phyloP scores from a whole-genome alignment of 257 asterid genomes.

The Solanum lycopersicoides region DNA sequence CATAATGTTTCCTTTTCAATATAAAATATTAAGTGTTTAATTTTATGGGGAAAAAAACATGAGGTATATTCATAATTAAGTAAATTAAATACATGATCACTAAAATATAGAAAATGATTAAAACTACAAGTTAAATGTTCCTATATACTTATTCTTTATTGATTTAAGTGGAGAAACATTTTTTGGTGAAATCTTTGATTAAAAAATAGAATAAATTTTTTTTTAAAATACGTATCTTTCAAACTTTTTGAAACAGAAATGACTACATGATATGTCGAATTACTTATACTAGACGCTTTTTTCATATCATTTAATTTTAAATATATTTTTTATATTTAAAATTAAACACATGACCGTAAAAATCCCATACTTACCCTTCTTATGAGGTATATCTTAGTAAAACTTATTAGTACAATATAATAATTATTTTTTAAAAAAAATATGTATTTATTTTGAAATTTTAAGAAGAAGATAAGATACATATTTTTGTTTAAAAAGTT shows the following conservation, averaged over 20 bases:
- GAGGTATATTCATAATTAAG: not conserved
- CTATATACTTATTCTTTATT: not conserved
- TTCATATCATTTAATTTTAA: too few relatives aligned
- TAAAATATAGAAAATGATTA: too few relatives aligned
- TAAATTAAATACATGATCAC: too few relatives aligned
- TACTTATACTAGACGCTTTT: too few relatives aligned
- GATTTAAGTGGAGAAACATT: not conserved
- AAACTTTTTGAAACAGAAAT: too few relatives aligned
- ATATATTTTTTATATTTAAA: too few relatives aligned
- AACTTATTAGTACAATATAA: not conserved
- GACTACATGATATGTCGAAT: not conserved
- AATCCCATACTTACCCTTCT: too few relatives aligned
- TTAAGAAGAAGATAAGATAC: not conserved
- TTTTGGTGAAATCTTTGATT: too few relatives aligned
- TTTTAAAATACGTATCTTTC: too few relatives aligned
- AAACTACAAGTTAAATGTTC: not conserved
- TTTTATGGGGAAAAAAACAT: too few relatives aligned
- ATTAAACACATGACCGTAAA: not conserved
- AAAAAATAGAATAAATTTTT: too few relatives aligned
- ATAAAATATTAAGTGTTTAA: not conserved
- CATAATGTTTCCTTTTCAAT: not conserved
- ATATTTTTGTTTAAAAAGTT: not conserved
- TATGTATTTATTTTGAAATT: not conserved
- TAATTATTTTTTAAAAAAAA: too few relatives aligned
- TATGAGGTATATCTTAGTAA: not conserved